These are phyloP conservation scores for Oldenlandia corymbosa DNA, from an alignment of 257 asterid genomes.

Conservation along the genomic window DNA sequence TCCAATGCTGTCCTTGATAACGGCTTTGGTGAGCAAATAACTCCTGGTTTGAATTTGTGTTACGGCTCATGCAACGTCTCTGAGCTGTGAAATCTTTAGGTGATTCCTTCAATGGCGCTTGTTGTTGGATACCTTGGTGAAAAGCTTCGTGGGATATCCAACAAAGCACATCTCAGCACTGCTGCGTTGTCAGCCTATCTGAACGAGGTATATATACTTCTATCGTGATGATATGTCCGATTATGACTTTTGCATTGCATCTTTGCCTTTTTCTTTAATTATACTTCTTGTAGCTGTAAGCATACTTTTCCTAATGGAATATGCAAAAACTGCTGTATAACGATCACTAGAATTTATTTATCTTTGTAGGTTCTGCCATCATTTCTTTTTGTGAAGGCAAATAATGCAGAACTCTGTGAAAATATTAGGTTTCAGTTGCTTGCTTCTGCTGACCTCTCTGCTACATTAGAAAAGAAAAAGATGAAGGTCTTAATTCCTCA, in stretches of 20 bases:
- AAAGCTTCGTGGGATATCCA: slow-evolving; percentile 65
- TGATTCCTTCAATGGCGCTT: slow-evolving; percentile 65
- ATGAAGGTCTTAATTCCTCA: slow-evolving; percentile 88
- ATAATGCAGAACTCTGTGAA: slow-evolving; percentile 68
- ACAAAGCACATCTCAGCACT: slow-evolving; percentile 54
- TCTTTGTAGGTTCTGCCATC: slow-evolving; percentile 69
- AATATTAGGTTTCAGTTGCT: slow-evolving; percentile 58
- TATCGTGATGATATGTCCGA: neutral
- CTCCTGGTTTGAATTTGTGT: slow-evolving; percentile 5
- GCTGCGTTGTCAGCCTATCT: slow-evolving; percentile 82
- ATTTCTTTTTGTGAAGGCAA: slow-evolving; percentile 86
- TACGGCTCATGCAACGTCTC: slow-evolving; percentile 1
- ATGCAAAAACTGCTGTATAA: slow-evolving; percentile 14
- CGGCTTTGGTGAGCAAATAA: slow-evolving; percentile 57
- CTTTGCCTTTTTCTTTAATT: neutral
- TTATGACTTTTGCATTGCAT: neutral
- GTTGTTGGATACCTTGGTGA: slow-evolving; percentile 72
- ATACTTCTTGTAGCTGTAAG: neutral
- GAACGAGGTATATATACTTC: slow-evolving; percentile 54
- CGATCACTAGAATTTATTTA: slow-evolving; percentile 11
- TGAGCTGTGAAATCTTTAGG: slow-evolving; percentile 13
- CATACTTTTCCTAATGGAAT: neutral
- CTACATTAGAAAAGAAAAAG: slow-evolving; percentile 63
- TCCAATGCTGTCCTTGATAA: slow-evolving; percentile 59
- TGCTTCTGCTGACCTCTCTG: slow-evolving; percentile 63